These are phyloP conservation scores for Coemansia sp. DNA, from an alignment of 192 early-diverging fungal species.

Conservation along the genomic window DNA sequence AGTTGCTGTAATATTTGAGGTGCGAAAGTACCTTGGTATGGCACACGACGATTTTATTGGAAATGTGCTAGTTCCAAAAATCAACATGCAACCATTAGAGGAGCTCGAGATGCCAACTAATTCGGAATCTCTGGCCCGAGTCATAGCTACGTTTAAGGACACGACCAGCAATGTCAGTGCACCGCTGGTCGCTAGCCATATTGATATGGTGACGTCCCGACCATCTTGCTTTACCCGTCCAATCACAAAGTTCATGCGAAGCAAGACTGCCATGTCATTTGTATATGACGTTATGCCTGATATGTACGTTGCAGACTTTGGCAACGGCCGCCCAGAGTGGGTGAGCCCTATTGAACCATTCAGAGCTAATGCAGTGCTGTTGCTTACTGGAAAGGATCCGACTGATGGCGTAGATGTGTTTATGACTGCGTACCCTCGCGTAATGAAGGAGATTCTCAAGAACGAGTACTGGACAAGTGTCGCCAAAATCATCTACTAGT, in stretches of 20 bases:
- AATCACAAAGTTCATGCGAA: conserved; percentile 17
- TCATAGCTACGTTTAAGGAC: conserved; percentile 15
- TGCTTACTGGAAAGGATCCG: conserved; percentile 28
- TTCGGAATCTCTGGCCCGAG: conserved; percentile 24
- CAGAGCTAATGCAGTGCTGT: conserved; percentile 36
- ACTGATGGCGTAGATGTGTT: conserved; percentile 49
- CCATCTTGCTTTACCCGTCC: conserved; percentile 48
- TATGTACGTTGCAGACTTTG: conserved; percentile 49
- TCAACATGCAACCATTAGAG: conserved; percentile 4
- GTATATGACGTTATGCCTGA: conserved; percentile 46
- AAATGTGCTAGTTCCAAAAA: conserved; percentile 44
- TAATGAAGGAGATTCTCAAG: conserved; percentile 44
- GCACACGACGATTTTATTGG: conserved; percentile 19
- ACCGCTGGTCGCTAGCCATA: conserved; percentile 24
- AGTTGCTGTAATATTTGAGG: conserved; percentile 29
- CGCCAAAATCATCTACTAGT: conserved; percentile 37
- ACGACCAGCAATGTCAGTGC: conserved; percentile 12
- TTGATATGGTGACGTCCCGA: conserved; percentile 28
- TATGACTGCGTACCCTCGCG: conserved; percentile 32
- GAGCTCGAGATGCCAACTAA: conserved; percentile 28
- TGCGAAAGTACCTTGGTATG: conserved; percentile 20
- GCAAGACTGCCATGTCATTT: conserved; percentile 36
- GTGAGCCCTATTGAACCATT: conserved; percentile 49
- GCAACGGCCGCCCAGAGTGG: conserved; percentile 39
- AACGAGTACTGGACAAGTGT: conserved; percentile 45